These are phyloP conservation scores for Ceratobasidium sp. DNA, from an alignment of 1,284 basidiomycete genomes.

Conservation along the genomic window DNA sequence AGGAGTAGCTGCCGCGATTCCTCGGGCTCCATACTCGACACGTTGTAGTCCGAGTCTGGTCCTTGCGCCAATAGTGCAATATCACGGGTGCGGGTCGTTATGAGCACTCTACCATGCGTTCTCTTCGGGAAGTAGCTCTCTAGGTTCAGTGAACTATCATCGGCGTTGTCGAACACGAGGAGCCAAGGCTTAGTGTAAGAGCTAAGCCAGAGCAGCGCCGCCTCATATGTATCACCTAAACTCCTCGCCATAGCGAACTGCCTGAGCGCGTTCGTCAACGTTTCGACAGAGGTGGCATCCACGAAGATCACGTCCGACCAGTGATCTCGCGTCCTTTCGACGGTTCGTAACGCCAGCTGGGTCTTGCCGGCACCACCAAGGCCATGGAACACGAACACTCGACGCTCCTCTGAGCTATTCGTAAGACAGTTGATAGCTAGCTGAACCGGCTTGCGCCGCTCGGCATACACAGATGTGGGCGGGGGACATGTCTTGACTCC, in stretches of 20 bases:
- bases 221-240: conserved; percentile 11
- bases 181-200: conserved; percentile 25
- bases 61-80: neutral
- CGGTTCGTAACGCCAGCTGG: conserved; percentile 14
- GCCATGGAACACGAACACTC: conserved; percentile 29
- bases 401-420: neutral
- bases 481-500: conserved; percentile 12
- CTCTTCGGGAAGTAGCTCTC: conserved; percentile 15
- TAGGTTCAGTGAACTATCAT: conserved; percentile 21
- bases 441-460: neutral
- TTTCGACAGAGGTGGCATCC: conserved; percentile 34
- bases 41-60: conserved; percentile 8
- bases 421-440: neutral
- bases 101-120: conserved; percentile 14
- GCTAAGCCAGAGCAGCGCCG: conserved; percentile 23
- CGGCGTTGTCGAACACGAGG: conserved; percentile 44
- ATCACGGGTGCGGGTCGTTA: conserved; percentile 33
- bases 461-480: conserved; percentile 15
- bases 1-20: conserved; percentile 20
- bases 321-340: neutral
- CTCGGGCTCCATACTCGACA: conserved; percentile 29
- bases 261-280: neutral
- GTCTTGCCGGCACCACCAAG: conserved; percentile 44
- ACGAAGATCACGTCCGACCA: conserved; percentile 33
- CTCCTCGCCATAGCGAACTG: neutral